These are phyloP conservation scores for Elsinoe ampelina DNA, from an alignment of 2,329 filamentous ascomycete genomes.

Conservation along the genomic window DNA sequence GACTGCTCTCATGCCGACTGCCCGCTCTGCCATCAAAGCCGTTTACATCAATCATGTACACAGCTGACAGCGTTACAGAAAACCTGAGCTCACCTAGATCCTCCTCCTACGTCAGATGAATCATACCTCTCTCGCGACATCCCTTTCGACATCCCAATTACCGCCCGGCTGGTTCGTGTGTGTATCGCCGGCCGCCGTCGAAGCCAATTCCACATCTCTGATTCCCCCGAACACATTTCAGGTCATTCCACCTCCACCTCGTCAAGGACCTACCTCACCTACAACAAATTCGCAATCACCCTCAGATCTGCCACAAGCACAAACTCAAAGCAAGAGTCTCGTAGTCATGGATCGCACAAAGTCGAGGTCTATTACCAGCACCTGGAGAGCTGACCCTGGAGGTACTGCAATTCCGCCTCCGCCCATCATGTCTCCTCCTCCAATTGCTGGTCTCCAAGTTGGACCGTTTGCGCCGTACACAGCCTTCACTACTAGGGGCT, in stretches of 20 bases:
- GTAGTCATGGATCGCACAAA: neutral
- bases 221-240: neutral
- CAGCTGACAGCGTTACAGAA: neutral
- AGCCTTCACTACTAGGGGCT: constrained; percentile 7
- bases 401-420: neutral
- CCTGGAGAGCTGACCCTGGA: constrained; percentile 2
- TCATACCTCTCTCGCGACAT: neutral
- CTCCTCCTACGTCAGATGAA: neutral
- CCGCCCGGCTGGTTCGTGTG: neutral
- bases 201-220: neutral
- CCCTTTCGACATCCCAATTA: neutral
- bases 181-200: neutral
- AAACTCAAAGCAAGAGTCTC: neutral
- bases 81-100: neutral
- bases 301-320: neutral
- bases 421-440: neutral
- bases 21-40: neutral
- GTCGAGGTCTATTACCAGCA: neutral
- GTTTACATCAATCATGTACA: neutral
- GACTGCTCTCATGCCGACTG: neutral
- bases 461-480: constrained; percentile 1
- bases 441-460: neutral
- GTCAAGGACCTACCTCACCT: neutral
- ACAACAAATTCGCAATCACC: neutral
- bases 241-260: constrained; percentile 2